Evolutionary conservation across 805 yeast genomes (phyloP).

Genomic region (Wickerhamiella kurtzmanii): DNA sequence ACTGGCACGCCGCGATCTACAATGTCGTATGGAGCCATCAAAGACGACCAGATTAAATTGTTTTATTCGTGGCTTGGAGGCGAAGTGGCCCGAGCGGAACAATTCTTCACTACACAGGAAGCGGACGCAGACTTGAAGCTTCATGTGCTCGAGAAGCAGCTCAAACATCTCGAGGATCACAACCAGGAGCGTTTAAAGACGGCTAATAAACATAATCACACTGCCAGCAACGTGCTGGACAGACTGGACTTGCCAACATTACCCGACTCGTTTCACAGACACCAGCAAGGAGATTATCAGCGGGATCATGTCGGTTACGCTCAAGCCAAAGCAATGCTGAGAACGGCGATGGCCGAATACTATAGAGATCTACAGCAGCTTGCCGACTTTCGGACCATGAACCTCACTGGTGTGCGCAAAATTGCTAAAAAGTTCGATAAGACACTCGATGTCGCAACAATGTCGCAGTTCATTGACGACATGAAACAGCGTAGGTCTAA

Average conservation of each 20-base stretch:
- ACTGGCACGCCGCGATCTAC: not conserved
- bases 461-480: constrained; percentile 40
- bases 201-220: not conserved
- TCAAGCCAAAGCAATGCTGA: constrained; percentile 53
- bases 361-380: constrained; percentile 61
- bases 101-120: constrained; percentile 49
- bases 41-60: constrained; percentile 17
- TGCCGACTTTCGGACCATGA: constrained; percentile 57
- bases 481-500: constrained; percentile 43
- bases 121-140: constrained; percentile 46
- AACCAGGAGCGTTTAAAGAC: constrained; percentile 8
- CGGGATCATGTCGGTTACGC: constrained; percentile 37
- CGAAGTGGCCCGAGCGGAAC: constrained; percentile 47
- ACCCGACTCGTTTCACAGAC: constrained; percentile 5
- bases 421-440: constrained; percentile 87
- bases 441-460: constrained; percentile 33
- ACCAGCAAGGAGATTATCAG: constrained; percentile 5
- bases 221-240: constrained; percentile 3
- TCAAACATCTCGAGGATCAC: constrained; percentile 42
- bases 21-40: not conserved
- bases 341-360: constrained; percentile 54
- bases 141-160: constrained; percentile 51
- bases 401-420: constrained; percentile 80
- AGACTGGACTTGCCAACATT: constrained; percentile 14
- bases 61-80: constrained; percentile 57